Conservation (phyloP, 148 eudicot species). For the Euryodendron excelsum region DNA sequence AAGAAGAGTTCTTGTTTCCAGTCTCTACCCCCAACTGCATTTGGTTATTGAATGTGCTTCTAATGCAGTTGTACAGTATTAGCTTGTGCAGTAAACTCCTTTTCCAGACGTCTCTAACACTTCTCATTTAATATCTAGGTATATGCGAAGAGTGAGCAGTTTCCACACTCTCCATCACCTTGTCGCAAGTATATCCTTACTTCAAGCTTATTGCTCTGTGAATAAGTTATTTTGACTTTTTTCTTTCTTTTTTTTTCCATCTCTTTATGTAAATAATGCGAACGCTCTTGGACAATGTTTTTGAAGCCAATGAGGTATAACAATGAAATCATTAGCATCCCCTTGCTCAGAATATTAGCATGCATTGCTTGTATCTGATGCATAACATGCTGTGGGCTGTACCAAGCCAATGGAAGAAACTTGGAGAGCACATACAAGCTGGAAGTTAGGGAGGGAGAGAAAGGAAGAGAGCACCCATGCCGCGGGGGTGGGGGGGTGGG, state of each 20-base stretch:
- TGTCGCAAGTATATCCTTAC: constrained; percentile 65
- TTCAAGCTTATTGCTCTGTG: background rate
- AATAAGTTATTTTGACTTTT: background rate
- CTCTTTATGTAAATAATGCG: background rate
- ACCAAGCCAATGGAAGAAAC: background rate
- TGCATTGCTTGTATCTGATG: background rate
- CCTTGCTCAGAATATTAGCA: background rate
- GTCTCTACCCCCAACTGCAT: background rate
- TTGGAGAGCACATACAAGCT: background rate
- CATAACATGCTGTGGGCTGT: background rate
- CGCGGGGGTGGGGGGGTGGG: background rate
- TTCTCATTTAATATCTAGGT: constrained; percentile 42
- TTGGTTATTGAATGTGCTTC: background rate
- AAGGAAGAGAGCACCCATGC: no score
- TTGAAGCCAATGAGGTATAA: background rate
- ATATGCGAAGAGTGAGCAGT: constrained; percentile 72
- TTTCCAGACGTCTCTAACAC: background rate
- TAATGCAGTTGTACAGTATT: background rate
- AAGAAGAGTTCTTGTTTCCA: constrained; percentile 1
- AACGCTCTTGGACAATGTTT: background rate
- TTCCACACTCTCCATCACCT: constrained; percentile 85
- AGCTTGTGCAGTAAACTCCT: background rate
- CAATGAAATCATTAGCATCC: no score
- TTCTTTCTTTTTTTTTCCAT: background rate
- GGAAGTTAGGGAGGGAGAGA: background rate